Percentiles rank a stretch among this genome's conserved stretches.
These are phyloP conservation scores for Pseudonitzschia pungens DNA, from an alignment of 108 stramenopile genomes.

Conservation along the genomic window DNA sequence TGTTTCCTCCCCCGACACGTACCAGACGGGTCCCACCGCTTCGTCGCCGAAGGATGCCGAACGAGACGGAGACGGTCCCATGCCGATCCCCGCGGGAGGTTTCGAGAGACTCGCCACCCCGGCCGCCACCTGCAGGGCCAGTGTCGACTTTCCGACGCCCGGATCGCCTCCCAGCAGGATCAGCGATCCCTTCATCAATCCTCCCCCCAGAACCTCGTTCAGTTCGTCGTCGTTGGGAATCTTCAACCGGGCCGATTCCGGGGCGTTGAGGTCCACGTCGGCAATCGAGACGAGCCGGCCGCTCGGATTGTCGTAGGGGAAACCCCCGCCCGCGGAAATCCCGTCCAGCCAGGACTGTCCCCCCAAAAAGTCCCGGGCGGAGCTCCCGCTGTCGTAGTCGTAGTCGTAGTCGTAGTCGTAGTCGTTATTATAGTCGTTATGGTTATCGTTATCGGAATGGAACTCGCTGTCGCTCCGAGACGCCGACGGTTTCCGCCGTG, in stretches of 20 bases:
- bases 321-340: constrained; percentile 3
- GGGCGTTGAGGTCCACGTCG: constrained; percentile 58
- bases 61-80: constrained; percentile 52
- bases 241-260: constrained; percentile 29
- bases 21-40: constrained; percentile 93
- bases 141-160: constrained; percentile 82
- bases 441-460: too few relatives aligned
- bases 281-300: constrained; percentile 54
- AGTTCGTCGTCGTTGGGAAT: constrained; percentile 83
- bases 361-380: background rate
- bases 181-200: constrained; percentile 87
- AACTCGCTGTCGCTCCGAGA: background rate
- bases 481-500: background rate
- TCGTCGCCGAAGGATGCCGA: background rate
- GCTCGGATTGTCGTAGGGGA: background rate
- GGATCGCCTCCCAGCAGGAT: constrained; percentile 90
- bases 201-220: constrained; percentile 91
- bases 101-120: constrained; percentile 50
- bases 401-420: too few relatives aligned
- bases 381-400: background rate
- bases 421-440: too few relatives aligned
- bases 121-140: constrained; percentile 73
- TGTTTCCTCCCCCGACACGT: constrained; percentile 94
- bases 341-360: constrained; percentile 71
- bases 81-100: constrained; percentile 61